Conservation (phyloP, 2,329 filamentous ascomycete species). For the Neonectria magnoliae region DNA sequence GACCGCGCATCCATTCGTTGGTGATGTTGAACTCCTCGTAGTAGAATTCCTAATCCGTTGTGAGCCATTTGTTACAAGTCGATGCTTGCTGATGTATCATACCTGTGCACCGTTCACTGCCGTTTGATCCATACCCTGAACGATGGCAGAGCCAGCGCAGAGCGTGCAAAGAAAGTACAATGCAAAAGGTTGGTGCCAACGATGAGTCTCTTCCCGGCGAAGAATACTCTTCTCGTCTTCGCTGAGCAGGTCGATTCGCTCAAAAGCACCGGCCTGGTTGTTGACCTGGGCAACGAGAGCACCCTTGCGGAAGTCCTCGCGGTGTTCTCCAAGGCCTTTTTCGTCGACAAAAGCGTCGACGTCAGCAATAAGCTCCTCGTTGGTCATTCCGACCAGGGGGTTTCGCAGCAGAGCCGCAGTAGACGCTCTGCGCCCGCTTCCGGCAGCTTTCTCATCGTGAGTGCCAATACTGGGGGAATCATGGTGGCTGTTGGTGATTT, state of each 20-base stretch:
- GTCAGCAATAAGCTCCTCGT: constrained; percentile 61
- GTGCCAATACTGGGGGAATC: neutral
- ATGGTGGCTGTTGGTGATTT: neutral
- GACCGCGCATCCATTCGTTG: neutral
- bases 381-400: constrained; percentile 60
- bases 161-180: constrained; percentile 62
- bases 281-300: constrained; percentile 47
- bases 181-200: constrained; percentile 60
- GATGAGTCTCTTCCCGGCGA: constrained; percentile 56
- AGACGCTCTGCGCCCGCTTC: neutral
- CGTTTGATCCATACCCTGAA: constrained; percentile 58
- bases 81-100: neutral
- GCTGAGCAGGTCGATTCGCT: constrained; percentile 57
- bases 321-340: constrained; percentile 57
- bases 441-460: neutral
- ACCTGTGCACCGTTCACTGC: neutral
- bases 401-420: constrained; percentile 47
- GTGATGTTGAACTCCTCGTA: neutral
- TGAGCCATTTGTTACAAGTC: neutral
- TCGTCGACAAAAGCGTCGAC: constrained; percentile 64
- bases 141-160: constrained; percentile 63
- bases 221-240: constrained; percentile 55
- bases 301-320: constrained; percentile 50
- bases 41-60: neutral
- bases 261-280: constrained; percentile 43